Evolutionary conservation across 2,329 filamentous ascomycete species (phyloP).

Genomic region (Rhynchosporium secalis): DNA sequence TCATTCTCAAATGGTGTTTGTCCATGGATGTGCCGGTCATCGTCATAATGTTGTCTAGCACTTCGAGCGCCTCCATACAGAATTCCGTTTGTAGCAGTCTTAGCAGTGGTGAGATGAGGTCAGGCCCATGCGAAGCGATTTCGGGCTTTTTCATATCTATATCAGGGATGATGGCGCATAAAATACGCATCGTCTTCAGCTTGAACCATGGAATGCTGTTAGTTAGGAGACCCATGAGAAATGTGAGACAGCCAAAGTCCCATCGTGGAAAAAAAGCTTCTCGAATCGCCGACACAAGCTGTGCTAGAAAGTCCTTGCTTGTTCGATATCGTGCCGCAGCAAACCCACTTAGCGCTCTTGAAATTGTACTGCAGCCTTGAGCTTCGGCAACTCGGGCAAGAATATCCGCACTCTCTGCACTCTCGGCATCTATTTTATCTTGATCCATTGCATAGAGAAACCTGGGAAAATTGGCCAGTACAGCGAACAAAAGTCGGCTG

Average conservation of each 20-base stretch:
- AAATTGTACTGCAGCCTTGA: conserved; percentile 68
- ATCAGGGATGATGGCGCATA: conserved; percentile 81
- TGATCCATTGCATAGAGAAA: conserved; percentile 80
- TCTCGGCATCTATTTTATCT: conserved; percentile 53
- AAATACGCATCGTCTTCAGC: conserved; percentile 85
- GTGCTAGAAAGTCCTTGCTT: conserved; percentile 73
- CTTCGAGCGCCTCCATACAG: conserved; percentile 87
- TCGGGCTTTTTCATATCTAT: conserved; percentile 92
- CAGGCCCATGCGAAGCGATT: conserved; percentile 86
- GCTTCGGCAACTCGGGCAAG: conserved; percentile 72
- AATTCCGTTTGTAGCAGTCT: conserved; percentile 89
- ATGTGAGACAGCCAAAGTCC: conserved; percentile 83
- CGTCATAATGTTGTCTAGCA: conserved; percentile 92
- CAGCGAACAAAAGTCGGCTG: conserved; percentile 76
- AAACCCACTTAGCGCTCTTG: conserved; percentile 69
- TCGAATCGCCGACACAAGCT: conserved; percentile 72
- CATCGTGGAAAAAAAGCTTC: conserved; percentile 77
- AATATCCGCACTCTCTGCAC: conserved; percentile 64
- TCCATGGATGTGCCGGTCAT: conserved; percentile 92
- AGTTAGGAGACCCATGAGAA: conserved; percentile 86
- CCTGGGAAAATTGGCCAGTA: conserved; percentile 88
- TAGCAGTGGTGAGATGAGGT: conserved; percentile 89
- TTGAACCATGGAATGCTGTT: conserved; percentile 90
- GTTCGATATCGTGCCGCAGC: conserved; percentile 65
- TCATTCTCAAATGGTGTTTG: conserved; percentile 94